Evolutionary conservation across 768 basidiomycete species (phyloP).

Genomic region (Auriscalpium microsporum): DNA sequence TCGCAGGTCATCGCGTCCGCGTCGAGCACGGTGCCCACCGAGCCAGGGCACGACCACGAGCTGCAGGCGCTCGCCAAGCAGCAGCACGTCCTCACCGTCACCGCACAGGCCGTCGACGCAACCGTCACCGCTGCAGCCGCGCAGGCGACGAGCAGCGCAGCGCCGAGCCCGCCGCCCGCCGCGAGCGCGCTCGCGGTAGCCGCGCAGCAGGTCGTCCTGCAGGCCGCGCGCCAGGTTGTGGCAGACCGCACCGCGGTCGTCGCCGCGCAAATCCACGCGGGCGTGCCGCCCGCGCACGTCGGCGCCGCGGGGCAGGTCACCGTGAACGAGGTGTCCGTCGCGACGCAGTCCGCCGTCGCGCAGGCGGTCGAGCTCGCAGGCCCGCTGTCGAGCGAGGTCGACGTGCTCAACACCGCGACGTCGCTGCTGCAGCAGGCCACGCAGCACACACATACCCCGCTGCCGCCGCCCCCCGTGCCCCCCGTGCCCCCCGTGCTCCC

Average conservation of each 20-base stretch:
- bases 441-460: slow-evolving; percentile 21
- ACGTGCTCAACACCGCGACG: slow-evolving; percentile 68
- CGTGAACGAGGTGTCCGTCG: slow-evolving; percentile 48
- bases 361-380: slow-evolving; percentile 74
- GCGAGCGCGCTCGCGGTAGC: slow-evolving; percentile 55
- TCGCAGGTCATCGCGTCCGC: slow-evolving; percentile 52
- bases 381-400: slow-evolving; percentile 66
- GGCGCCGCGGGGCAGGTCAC: slow-evolving; percentile 33
- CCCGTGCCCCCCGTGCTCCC: slow-evolving; percentile 21
- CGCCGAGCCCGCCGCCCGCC: slow-evolving; percentile 24
- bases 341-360: slow-evolving; percentile 72
- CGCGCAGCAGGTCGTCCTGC: slow-evolving; percentile 73
- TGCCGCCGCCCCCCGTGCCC: slow-evolving; percentile 21
- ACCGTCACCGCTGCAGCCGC: slow-evolving; percentile 52
- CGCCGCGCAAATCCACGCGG: slow-evolving; percentile 34
- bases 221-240: slow-evolving; percentile 57
- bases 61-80: slow-evolving; percentile 70
- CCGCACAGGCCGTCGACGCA: slow-evolving; percentile 69
- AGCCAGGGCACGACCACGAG: slow-evolving; percentile 37
- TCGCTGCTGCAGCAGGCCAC: slow-evolving; percentile 41
- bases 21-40: slow-evolving; percentile 25
- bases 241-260: slow-evolving; percentile 39
- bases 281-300: slow-evolving; percentile 26
- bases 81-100: slow-evolving; percentile 65
- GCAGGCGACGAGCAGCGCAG: slow-evolving; percentile 34